These are phyloP conservation scores for Aspergillus candidus DNA, from an alignment of 2,329 filamentous ascomycete species.

Conservation along the genomic window DNA sequence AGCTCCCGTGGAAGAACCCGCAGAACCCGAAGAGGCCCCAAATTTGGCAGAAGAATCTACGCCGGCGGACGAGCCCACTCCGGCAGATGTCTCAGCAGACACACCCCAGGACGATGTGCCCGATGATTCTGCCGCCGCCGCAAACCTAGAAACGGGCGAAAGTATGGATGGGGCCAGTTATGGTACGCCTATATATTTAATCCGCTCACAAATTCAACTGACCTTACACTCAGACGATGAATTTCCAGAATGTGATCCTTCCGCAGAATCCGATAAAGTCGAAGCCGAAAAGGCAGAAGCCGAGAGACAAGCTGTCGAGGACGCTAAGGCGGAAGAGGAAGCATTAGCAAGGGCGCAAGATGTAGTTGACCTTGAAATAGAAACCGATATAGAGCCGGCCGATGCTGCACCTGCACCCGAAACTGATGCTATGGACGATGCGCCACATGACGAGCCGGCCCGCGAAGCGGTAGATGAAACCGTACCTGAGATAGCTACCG, in stretches of 20 bases:
- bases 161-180: slow-evolving; percentile 14
- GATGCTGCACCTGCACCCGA: slow-evolving; percentile 3
- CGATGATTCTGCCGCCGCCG: slow-evolving; percentile 4
- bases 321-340: slow-evolving; percentile 24
- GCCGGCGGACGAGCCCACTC: no score
- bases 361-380: slow-evolving; percentile 8
- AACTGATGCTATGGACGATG: slow-evolving; percentile 6
- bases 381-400: slow-evolving; percentile 5
- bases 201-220: slow-evolving; percentile 5
- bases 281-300: slow-evolving; percentile 31
- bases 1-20: slow-evolving; percentile 11
- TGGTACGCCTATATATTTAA: slow-evolving; percentile 16
- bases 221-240: slow-evolving; percentile 25
- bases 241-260: slow-evolving; percentile 29
- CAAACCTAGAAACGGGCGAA: slow-evolving; percentile 6
- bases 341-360: slow-evolving; percentile 8
- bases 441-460: slow-evolving; percentile 8
- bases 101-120: slow-evolving; percentile 2
- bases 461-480: slow-evolving; percentile 1
- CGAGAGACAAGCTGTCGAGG: slow-evolving; percentile 27
- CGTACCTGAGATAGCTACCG: background rate
- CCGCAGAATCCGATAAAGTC: slow-evolving; percentile 25
- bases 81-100: no score
- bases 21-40: slow-evolving; percentile 6
- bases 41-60: no score